Conservation (phyloP, 2,329 filamentous ascomycete genomes). For the Xylaria digitata region DNA sequence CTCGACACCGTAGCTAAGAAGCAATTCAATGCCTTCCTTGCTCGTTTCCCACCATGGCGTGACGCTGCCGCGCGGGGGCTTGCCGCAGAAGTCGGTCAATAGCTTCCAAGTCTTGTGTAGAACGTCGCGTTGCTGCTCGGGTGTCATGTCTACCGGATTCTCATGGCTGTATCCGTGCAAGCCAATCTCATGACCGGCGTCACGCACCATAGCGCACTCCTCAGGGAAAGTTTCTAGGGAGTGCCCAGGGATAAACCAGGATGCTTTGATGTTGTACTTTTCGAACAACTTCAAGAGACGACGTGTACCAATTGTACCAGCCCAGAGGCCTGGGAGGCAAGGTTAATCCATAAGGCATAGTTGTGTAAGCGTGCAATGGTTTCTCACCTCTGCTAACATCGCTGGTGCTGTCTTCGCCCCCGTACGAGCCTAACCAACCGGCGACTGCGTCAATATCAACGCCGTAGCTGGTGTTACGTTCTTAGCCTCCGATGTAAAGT, state of each 20-base stretch:
- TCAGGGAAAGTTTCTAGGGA: constrained; percentile 74
- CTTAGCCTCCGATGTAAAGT: not conserved
- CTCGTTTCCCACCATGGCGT: constrained; percentile 80
- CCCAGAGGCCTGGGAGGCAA: constrained; percentile 58
- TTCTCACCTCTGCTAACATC: constrained; percentile 75
- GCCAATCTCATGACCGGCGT: constrained; percentile 70
- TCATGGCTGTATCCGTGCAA: constrained; percentile 80
- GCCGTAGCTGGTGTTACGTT: constrained; percentile 18
- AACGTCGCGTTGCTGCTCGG: constrained; percentile 80
- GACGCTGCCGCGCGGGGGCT: constrained; percentile 77
- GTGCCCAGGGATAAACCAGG: constrained; percentile 60
- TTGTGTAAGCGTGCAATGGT: not conserved
- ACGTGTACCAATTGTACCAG: constrained; percentile 73
- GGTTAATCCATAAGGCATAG: not conserved
- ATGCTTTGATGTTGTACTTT: constrained; percentile 66
- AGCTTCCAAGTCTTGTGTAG: constrained; percentile 79
- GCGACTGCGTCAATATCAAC: constrained; percentile 82
- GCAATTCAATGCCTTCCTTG: constrained; percentile 72
- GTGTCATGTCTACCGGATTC: constrained; percentile 76
- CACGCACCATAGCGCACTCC: constrained; percentile 67
- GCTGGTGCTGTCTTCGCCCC: constrained; percentile 76
- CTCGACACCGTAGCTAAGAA: constrained; percentile 74
- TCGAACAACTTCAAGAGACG: constrained; percentile 71
- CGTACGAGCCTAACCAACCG: constrained; percentile 81
- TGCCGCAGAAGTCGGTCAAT: constrained; percentile 77